Evolutionary conservation across 768 basidiomycete genomes (phyloP).

Genomic region (Amanita thiersii): DNA sequence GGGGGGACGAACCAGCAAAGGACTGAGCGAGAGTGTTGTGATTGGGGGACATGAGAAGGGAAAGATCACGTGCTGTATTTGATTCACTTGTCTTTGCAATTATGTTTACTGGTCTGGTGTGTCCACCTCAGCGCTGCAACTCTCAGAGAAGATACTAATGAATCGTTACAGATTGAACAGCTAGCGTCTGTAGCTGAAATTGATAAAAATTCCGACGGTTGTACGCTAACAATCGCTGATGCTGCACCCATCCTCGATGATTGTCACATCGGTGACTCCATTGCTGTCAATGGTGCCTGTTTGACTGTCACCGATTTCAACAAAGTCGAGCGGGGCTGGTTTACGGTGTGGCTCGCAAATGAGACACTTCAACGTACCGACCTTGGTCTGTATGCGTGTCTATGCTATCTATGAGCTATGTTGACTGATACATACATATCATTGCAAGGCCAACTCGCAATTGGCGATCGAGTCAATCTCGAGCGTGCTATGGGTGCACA

Average conservation of each 20-base stretch:
- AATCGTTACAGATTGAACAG: slow-evolving; percentile 70
- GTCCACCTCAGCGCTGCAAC: slow-evolving; percentile 18
- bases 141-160: slow-evolving; percentile 8
- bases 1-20: slow-evolving; percentile 24
- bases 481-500: slow-evolving; percentile 94
- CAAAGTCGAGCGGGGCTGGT: slow-evolving; percentile 56
- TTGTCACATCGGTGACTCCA: slow-evolving; percentile 92
- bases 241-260: slow-evolving; percentile 72
- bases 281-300: slow-evolving; percentile 83
- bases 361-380: slow-evolving; percentile 91
- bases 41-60: slow-evolving; percentile 6
- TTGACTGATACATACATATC: slow-evolving; percentile 3
- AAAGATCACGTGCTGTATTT: slow-evolving; percentile 1
- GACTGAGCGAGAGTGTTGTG: slow-evolving; percentile 29
- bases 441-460: slow-evolving; percentile 61
- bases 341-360: slow-evolving; percentile 92
- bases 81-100: slow-evolving; percentile 6
- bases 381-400: slow-evolving; percentile 48
- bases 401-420: too few species aligned
- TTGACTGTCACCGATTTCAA: slow-evolving; percentile 88
- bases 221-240: slow-evolving; percentile 70
- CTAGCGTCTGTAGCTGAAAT: slow-evolving; percentile 68
- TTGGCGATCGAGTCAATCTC: slow-evolving; percentile 79
- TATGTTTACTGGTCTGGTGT: slow-evolving; percentile 80
- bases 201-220: slow-evolving; percentile 62